phyloP scores from a whole-genome alignment of 495 filamentous ascomycete genomes.

The Trichoderma asperelloides region DNA sequence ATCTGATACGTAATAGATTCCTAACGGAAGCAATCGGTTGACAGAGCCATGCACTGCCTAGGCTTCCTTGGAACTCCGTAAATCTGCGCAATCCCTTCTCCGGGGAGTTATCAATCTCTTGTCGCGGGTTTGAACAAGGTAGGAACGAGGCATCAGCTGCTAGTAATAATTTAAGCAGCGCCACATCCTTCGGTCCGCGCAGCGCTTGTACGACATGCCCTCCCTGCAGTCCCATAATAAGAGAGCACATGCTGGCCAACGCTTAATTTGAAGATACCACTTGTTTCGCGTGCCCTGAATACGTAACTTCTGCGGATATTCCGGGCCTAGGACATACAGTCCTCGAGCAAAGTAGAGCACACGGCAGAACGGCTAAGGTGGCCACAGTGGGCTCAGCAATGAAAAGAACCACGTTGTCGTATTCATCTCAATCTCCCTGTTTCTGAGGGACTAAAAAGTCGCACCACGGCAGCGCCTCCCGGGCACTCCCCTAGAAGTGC shows the following conservation, averaged over 20 bases:
- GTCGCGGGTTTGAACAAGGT: not conserved
- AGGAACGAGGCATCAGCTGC: not conserved
- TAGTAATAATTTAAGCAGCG: not conserved
- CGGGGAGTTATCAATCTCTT: too few relatives aligned
- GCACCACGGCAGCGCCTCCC: not conserved
- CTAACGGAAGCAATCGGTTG: too few relatives aligned
- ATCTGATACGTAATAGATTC: too few relatives aligned
- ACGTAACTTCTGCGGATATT: not conserved
- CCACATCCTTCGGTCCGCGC: not conserved
- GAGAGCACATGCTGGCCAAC: not conserved
- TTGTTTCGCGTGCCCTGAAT: not conserved
- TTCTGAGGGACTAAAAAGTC: not conserved
- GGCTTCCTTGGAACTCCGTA: too few relatives aligned
- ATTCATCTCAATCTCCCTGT: not conserved
- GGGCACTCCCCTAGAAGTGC: not conserved
- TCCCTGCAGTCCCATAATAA: not conserved
- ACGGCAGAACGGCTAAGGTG: conserved; percentile 2
- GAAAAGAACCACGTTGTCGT: not conserved
- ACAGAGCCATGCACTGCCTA: too few relatives aligned
- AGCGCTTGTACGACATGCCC: not conserved
- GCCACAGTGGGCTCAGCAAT: not conserved
- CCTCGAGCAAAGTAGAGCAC: not conserved
- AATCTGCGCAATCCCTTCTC: too few relatives aligned
- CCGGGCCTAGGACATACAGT: not conserved
- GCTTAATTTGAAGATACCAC: not conserved